Base-by-base conservation (phyloP, 768 basidiomycete species). In the Cubamyces sp. region DNA sequence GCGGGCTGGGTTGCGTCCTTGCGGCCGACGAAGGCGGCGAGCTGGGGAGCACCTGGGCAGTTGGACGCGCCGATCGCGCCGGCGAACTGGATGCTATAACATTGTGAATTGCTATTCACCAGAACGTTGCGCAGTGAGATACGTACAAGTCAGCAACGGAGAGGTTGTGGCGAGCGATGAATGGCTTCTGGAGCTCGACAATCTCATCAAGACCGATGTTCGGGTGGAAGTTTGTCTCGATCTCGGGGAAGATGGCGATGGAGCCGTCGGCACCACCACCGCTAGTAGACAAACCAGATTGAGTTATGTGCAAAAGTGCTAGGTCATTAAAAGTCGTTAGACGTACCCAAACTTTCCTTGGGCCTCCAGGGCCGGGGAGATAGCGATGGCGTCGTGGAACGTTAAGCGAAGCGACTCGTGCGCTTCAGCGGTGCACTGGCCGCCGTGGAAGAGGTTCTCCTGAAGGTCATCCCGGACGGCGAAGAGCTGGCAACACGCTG, bases 11-110 rank as follows among this genome's bases (percentile, higher is more conserved):
- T 66, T 5, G 60, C 57, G 41, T 60, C 52, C 59, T 43, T 45
- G 30, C 46, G 53, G 46, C 78, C 78, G 34, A 75, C 69, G 26
- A 77, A 66, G 65, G 77, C 78, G 52, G 70, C 67, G 5, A 83
- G 70, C 19, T 74, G 75, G 8, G 80, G 80, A n/a, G 78, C 78
- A 65, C 80, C 80, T 3, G 75, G 73, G 61, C 81, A 82, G 54
- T 79, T 81, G 41, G 70, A 67, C 15, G 78, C 69, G 51, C 76
- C 77, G 39, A 80, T 76, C 2, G 81, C 79, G 21, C 60, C 79
- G n/a, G 81, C 81, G 61, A 82, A 78, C 60, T 81, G 78, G 49
- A 84, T 77, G 65, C 66, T 65, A n/a, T 25, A 19, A 68, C 45
- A 66, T 7, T 14, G 19, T 18, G 0, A 37, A 8, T 25, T 3